A percentile compares a stretch with the other conserved stretches of the same genome.
These are phyloP conservation scores for Euphorbia lathyris DNA, from an alignment of 345 rosid genomes.

Conservation along the genomic window DNA sequence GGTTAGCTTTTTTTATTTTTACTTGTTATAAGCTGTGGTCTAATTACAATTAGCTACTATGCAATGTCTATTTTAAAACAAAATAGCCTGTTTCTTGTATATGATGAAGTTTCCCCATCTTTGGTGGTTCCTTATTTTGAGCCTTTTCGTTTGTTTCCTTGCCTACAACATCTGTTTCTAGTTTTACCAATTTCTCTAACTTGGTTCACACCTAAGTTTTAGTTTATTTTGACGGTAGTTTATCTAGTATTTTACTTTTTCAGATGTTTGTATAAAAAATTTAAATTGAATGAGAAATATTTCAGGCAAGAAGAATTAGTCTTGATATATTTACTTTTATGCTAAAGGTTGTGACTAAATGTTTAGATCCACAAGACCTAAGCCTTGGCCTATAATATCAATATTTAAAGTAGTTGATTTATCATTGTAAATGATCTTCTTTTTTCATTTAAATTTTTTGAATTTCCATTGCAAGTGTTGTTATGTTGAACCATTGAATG, in stretches of 20 bases:
- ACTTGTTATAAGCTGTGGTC: no score
- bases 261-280: no score
- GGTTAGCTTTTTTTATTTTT: background rate
- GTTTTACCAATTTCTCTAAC: background rate
- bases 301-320: background rate
- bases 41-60: no score
- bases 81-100: no score
- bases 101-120: background rate
- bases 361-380: background rate
- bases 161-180: background rate
- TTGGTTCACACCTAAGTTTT: no score
- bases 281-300: background rate
- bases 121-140: background rate
- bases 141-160: background rate
- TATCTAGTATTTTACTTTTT: background rate
- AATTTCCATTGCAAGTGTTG: background rate
- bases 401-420: background rate
- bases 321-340: background rate
- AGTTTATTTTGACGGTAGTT: background rate
- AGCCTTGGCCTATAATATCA: background rate
- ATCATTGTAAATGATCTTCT: background rate
- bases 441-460: background rate
- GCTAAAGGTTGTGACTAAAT: background rate
- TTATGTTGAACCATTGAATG: background rate
- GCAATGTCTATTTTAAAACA: no score